phyloP scores from a whole-genome alignment of 148 eudicot species.

The Chenopodium berlandieri region DNA sequence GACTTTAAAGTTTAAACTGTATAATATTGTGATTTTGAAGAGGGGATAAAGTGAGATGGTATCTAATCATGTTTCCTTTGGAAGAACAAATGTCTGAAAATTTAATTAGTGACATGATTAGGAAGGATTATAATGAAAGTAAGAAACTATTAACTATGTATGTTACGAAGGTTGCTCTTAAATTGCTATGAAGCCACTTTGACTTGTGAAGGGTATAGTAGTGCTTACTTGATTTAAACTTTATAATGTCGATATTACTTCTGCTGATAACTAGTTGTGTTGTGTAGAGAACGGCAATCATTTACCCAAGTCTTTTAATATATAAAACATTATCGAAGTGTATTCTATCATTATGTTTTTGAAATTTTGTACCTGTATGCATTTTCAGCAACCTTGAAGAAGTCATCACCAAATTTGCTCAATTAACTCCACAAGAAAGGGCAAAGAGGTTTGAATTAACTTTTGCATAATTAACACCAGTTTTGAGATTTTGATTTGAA shows the following conservation, averaged over 20 bases:
- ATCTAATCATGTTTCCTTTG: not conserved
- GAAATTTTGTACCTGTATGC: slow-evolving; percentile 10
- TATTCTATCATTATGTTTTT: not conserved
- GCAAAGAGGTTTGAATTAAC: slow-evolving; percentile 47
- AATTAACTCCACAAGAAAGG: slow-evolving; percentile 81
- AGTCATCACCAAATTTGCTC: slow-evolving; percentile 79
- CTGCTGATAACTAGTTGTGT: not conserved
- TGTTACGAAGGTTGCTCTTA: not conserved
- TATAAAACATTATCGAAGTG: not conserved
- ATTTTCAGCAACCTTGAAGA: slow-evolving; percentile 74
- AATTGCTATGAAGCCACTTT: not conserved
- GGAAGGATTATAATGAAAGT: not conserved
- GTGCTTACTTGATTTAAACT: not conserved
- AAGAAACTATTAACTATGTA: not conserved
- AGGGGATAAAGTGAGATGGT: not conserved
- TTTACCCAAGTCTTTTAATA: not conserved
- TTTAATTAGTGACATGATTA: not conserved
- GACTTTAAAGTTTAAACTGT: not conserved
- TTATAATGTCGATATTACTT: not conserved
- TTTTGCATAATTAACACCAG: not conserved
- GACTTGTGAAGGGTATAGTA: not conserved
- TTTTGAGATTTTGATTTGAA: slow-evolving; percentile 9
- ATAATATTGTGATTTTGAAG: not conserved
- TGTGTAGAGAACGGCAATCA: not conserved
- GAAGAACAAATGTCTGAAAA: not conserved